Base-by-base conservation (phyloP, 441 rosid genomes). In the Iberis amara region DNA sequence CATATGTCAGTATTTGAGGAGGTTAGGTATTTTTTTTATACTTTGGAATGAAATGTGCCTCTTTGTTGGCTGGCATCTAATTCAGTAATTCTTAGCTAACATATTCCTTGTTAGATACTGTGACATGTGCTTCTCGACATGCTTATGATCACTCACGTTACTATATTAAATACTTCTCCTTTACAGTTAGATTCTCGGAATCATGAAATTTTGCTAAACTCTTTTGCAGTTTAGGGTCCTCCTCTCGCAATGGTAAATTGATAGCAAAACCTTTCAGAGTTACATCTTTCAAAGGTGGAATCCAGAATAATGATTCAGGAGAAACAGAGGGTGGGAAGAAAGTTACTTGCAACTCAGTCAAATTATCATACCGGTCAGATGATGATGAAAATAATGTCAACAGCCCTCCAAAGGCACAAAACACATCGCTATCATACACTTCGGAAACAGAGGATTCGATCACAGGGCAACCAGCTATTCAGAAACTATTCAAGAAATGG, bases 401-500 rank as follows among this genome's bases (percentile, higher is more conserved):
- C 37, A 84, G 73, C 55, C 70, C 90, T 39, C 73, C 86, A 35
- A 78, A 78, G 72, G 74, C 75, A 11, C 89, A 76, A 42, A 71
- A 73, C 68, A 68, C 64, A 52, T 81, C 80, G 4, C 54, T 79
- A 75, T 71, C 89, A 39, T 86, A 73, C 73, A 72, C 85, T 23
- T 75, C 89, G 1, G 82, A 76, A 64, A 67, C 77, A 51, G 77
- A 78, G 27, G 84, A 78, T 47, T 68, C 74, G 11, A 44, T 78
- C 47, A 57, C 71, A 42, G 83, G 79, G 32, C 85, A 88, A 7
- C 88, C 85, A 43, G 86, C 86, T 69, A 83, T 91, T 45, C 84
- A 75, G 38, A 85, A 72, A 55, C 71, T 87, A 59, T 87, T 91
- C 70, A 80, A 77, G 73, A 85, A 83, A 68, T 91, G 98, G 98